These are phyloP conservation scores for Ophiognomonia clavigignenti-juglandacearum DNA, from an alignment of 2,329 filamentous ascomycete species.

Conservation along the genomic window DNA sequence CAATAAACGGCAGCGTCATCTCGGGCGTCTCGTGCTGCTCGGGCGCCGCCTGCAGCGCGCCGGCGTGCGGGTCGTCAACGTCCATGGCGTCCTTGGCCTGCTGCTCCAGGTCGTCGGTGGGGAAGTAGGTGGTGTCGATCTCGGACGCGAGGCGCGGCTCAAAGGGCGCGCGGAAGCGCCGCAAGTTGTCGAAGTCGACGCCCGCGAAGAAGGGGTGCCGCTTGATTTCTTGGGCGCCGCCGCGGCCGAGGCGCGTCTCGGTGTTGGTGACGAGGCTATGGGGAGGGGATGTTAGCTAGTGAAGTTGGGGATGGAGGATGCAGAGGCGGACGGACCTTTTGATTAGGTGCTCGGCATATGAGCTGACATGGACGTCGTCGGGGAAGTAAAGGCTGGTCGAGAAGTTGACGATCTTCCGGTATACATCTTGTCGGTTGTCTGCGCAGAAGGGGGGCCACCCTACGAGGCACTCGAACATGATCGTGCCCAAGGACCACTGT, in stretches of 20 bases:
- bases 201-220: constrained; percentile 73
- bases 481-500: constrained; percentile 72
- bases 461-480: constrained; percentile 81
- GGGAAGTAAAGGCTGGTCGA: constrained; percentile 70
- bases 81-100: constrained; percentile 14
- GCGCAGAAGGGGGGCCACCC: constrained; percentile 82
- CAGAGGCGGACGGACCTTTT: constrained; percentile 48
- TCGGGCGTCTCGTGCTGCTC: constrained; percentile 17
- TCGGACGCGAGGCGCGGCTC: constrained; percentile 69
- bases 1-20: constrained; percentile 21
- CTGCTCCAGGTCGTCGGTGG: constrained; percentile 72
- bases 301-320: neutral
- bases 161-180: constrained; percentile 69
- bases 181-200: constrained; percentile 67
- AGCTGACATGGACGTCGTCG: constrained; percentile 64
- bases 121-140: constrained; percentile 74
- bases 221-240: constrained; percentile 67
- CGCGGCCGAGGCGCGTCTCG: constrained; percentile 65
- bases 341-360: constrained; percentile 67
- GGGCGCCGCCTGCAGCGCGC: constrained; percentile 1
- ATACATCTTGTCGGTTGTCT: constrained; percentile 71
- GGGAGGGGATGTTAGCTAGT: neutral
- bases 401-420: constrained; percentile 79
- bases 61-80: constrained; percentile 1
- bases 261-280: constrained; percentile 70